Evolutionary conservation across 352 stramenopile genomes (phyloP).

Genomic region (Globisporangium sylvaticum): DNA sequence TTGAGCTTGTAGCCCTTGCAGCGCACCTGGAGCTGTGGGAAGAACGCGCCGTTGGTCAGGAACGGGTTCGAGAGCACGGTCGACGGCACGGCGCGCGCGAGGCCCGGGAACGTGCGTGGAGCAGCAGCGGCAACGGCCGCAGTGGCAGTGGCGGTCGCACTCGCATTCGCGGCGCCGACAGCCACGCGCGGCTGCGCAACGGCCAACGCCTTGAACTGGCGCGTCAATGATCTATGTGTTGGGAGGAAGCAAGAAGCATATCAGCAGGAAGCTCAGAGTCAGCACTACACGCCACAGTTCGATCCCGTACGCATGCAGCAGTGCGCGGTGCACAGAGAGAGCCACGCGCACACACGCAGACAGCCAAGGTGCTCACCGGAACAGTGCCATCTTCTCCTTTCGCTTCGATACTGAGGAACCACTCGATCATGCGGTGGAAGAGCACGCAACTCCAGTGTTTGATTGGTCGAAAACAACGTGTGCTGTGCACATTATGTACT

Average conservation of each 20-base stretch:
- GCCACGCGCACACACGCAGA: not conserved
- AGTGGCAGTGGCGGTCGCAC: not conserved
- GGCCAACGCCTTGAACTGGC: conserved; percentile 49
- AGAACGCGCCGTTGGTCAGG: conserved; percentile 9
- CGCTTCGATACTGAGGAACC: conserved; percentile 27
- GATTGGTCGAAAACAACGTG: too few relatives aligned
- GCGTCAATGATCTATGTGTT: conserved; percentile 42
- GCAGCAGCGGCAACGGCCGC: conserved; percentile 1
- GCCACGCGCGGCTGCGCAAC: conserved; percentile 26
- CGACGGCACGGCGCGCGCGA: conserved; percentile 6
- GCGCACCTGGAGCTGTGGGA: conserved; percentile 51
- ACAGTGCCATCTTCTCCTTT: conserved; percentile 33
- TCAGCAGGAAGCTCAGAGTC: not conserved
- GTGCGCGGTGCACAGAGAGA: not conserved
- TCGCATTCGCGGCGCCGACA: conserved; percentile 2
- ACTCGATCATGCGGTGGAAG: not conserved
- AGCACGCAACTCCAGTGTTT: not conserved
- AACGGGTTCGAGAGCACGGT: conserved; percentile 18
- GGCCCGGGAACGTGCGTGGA: conserved; percentile 21
- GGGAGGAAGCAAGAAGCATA: not conserved
- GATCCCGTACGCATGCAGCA: not conserved
- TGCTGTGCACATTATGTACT: too few relatives aligned
- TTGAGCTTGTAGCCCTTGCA: conserved; percentile 82
- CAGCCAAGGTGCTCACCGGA: conserved; percentile 29
- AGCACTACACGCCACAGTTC: not conserved